phyloP scores from a whole-genome alignment of 768 basidiomycete species.

The Rhodocollybia butyracea region DNA sequence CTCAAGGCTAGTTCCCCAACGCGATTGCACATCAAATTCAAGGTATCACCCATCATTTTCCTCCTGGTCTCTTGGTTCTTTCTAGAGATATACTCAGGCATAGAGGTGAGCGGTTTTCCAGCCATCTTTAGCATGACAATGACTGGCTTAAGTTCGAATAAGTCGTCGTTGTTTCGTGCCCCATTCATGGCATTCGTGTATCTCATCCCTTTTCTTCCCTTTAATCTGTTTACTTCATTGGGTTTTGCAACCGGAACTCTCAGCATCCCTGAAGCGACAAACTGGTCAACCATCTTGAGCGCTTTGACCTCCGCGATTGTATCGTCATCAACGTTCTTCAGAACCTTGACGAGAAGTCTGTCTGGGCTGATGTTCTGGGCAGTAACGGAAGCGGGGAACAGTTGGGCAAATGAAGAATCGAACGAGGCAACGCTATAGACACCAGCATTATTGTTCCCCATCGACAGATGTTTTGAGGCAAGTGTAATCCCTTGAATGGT shows the following conservation, averaged over 20 bases:
- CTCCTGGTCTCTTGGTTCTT: background rate
- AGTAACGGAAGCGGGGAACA: background rate
- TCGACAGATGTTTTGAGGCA: background rate
- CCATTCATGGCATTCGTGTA: background rate
- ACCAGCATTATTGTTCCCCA: slow-evolving; percentile 5
- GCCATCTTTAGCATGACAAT: slow-evolving; percentile 4
- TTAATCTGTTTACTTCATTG: background rate
- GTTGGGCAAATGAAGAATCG: background rate
- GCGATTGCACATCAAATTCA: background rate
- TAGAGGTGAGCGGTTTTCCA: background rate
- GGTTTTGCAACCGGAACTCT: background rate
- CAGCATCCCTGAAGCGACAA: slow-evolving; percentile 3
- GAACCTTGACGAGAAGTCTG: background rate
- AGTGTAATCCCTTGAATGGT: background rate
- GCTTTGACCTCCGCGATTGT: slow-evolving; percentile 4
- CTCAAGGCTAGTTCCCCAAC: background rate
- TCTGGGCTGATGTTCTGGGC: background rate
- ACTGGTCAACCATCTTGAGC: background rate
- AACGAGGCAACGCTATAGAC: slow-evolving; percentile 2
- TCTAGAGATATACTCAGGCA: background rate
- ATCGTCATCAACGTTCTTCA: background rate
- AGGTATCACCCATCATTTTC: background rate
- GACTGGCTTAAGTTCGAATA: slow-evolving; percentile 3
- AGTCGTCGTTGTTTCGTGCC: background rate
- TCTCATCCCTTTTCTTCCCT: background rate